Evolutionary conservation across 805 yeast genomes (phyloP).

Genomic region (Limtongia smithiae): DNA sequence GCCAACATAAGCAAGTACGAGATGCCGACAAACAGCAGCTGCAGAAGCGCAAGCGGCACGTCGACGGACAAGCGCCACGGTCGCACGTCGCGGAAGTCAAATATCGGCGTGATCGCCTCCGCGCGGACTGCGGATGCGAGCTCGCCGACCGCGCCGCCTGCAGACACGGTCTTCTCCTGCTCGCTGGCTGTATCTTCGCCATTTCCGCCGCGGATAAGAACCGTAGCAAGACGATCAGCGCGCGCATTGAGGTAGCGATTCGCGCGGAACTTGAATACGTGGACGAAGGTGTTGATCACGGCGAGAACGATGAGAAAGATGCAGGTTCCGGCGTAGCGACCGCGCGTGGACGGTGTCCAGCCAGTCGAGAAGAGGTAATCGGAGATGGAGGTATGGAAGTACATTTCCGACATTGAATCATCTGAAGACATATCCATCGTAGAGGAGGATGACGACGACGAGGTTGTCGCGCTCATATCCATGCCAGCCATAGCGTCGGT

Average conservation of each 20-base stretch:
- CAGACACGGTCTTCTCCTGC: neutral
- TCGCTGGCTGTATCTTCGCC: slow-evolving; percentile 8
- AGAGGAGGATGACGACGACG: slow-evolving; percentile 6
- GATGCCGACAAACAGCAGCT: slow-evolving; percentile 24
- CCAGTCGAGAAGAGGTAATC: slow-evolving; percentile 30
- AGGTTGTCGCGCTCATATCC: slow-evolving; percentile 6
- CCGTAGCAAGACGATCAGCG: slow-evolving; percentile 1
- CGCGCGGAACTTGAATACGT: slow-evolving; percentile 24
- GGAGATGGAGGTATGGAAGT: slow-evolving; percentile 29
- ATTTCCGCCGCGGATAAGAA: neutral
- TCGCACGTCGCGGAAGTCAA: slow-evolving; percentile 14
- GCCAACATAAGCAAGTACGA: slow-evolving; percentile 33
- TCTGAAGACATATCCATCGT: slow-evolving; percentile 7
- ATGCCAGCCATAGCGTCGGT: neutral
- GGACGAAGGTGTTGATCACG: slow-evolving; percentile 27
- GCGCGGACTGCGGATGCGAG: neutral
- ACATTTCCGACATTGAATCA: slow-evolving; percentile 26
- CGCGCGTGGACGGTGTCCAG: slow-evolving; percentile 32
- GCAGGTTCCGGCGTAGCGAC: slow-evolving; percentile 36
- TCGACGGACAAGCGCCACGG: slow-evolving; percentile 31
- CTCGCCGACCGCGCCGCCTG: neutral
- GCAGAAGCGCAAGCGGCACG: slow-evolving; percentile 28
- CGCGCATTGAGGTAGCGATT: slow-evolving; percentile 18
- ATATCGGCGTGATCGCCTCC: too few species aligned
- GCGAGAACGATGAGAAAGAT: slow-evolving; percentile 33